These are phyloP conservation scores for Saccharomycopsis fodiens DNA, from an alignment of 805 yeast species.

Conservation along the genomic window DNA sequence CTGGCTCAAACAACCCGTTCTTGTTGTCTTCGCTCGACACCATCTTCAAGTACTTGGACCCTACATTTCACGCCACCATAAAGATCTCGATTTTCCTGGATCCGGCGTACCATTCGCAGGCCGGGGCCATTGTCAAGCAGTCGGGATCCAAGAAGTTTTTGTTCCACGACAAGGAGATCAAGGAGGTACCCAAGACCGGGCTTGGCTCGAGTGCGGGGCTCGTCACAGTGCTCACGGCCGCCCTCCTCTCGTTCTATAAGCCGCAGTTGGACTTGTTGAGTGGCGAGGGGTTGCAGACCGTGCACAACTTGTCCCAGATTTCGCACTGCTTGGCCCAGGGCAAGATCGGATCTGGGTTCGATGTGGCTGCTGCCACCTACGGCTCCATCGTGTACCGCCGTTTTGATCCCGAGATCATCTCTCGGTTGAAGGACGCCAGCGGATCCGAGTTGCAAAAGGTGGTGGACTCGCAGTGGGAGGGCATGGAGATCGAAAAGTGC, in stretches of 20 bases:
- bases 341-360: constrained; percentile 95
- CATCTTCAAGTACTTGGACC: constrained; percentile 45
- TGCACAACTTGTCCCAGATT: constrained; percentile 82
- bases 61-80: constrained; percentile 29
- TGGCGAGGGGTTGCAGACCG: constrained; percentile 25
- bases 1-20: constrained; percentile 32
- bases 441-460: constrained; percentile 19
- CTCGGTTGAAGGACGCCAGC: constrained; percentile 25
- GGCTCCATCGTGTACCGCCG: constrained; percentile 82
- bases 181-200: constrained; percentile 85
- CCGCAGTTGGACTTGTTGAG: constrained; percentile 28
- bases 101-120: constrained; percentile 81
- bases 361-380: constrained; percentile 89
- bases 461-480: constrained; percentile 39
- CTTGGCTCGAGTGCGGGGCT: constrained; percentile 94
- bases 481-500: constrained; percentile 45
- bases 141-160: constrained; percentile 41
- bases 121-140: constrained; percentile 30
- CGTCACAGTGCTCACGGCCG: constrained; percentile 71
- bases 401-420: constrained; percentile 52
- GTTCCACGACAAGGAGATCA: constrained; percentile 53
- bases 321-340: constrained; percentile 93
- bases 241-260: constrained; percentile 45
- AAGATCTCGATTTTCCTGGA: constrained; percentile 70
- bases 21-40: constrained; percentile 54